Evolutionary conservation across 2,329 filamentous ascomycete genomes (phyloP), one percentile per base, ranked within the genome.

Genomic region (Pyrenochaeta sp.): DNA sequence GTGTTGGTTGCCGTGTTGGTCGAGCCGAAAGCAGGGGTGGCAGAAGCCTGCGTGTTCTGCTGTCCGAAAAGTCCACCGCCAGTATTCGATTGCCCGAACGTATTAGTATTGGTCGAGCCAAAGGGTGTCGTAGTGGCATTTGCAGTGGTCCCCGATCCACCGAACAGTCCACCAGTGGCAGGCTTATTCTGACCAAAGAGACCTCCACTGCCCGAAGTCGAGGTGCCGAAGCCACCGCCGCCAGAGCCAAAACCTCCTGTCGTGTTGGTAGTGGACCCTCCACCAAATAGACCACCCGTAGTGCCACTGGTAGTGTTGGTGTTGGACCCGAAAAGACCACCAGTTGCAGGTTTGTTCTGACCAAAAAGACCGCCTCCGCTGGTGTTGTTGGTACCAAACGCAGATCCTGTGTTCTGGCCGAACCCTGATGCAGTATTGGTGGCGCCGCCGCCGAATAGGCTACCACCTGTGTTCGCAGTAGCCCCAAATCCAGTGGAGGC

Each of bases 181-280:
- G 71, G 55, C 73, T 61, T 68, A 45, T 67, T 72, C 31, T 69
- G 67, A 7, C 83, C 83, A 58, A 88, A 88, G 3, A 88, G 64
- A 36, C 79, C 74, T 23, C 74, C 69, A 23, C 68, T 66, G 17
- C 52, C 51, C 21, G 56, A 67, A 20, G 66, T 65, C 21, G 66
- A 60, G 12, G 60, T 20, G 7, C 72, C 72, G 41, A 74, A 75
- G 18, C 77, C 75, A 11, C 76, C 75, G 12, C 72, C 72, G 15
- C 55, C 52, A 23, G 59, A 52, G 21, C 66, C 63, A 36, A 66
- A 69, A 21, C 58, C 60, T 40, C 63, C 66, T 12, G 64, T 68
- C n/a, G 65, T 67, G 46, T 68, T 71, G 36, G 61, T 54, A 35
- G 60, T 67, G 18, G 63, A 66, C n/a, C 57, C 58, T 11, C 72